Conservation (phyloP, 306 rosid species). For the Hippophae gyantsensis region DNA sequence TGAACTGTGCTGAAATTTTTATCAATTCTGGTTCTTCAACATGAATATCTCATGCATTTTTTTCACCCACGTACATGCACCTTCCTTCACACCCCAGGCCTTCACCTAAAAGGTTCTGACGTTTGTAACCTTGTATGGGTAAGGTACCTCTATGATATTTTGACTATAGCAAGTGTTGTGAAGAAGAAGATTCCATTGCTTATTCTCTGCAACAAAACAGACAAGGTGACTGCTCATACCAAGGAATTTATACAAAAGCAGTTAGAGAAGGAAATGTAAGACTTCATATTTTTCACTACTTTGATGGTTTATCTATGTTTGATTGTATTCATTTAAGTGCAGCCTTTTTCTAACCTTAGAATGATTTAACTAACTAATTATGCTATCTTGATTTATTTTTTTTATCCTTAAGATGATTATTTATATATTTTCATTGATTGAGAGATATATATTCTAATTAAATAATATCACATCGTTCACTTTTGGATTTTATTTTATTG, state of each 20-base stretch:
- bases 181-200: conserved; percentile 79
- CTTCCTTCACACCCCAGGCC: no score
- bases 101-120: conserved; percentile 11
- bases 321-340: not conserved
- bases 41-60: no score
- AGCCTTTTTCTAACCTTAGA: not conserved
- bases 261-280: conserved; percentile 92
- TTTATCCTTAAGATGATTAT: no score
- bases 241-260: conserved; percentile 82
- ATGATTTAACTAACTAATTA: no score
- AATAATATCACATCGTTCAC: no score
- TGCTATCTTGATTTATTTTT: no score
- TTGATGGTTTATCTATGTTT: conserved; percentile 1
- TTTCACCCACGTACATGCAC: not conserved
- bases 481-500: no score
- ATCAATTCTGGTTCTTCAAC: no score
- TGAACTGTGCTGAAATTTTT: no score
- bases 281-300: conserved; percentile 13
- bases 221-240: conserved; percentile 90
- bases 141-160: conserved; percentile 82
- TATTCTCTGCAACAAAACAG: conserved; percentile 86
- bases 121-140: conserved; percentile 3
- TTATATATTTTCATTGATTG: no score
- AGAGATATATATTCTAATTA: no score
- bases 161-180: conserved; percentile 83